These are phyloP conservation scores for Phytophthora pluvialis DNA, from an alignment of 352 stramenopile genomes.

Conservation along the genomic window DNA sequence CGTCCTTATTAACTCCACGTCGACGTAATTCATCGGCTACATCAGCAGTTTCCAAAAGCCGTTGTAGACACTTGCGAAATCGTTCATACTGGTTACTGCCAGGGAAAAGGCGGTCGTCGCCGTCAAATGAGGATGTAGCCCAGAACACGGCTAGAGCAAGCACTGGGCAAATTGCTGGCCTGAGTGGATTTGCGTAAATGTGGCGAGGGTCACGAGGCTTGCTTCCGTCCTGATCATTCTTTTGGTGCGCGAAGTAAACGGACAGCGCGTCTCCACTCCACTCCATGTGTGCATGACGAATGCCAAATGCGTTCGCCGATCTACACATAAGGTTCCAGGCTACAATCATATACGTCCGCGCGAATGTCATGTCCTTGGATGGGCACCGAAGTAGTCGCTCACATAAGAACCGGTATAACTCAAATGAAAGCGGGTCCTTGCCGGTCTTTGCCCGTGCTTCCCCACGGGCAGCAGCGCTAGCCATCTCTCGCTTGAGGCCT, in stretches of 20 bases:
- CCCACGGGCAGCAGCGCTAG: neutral
- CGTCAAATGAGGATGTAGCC: slow-evolving; percentile 13
- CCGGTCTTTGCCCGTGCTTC: slow-evolving; percentile 8
- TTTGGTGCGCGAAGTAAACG: slow-evolving; percentile 47
- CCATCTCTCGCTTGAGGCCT: slow-evolving; percentile 9
- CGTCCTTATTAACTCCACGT: slow-evolving; percentile 19
- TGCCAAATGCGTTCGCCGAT: slow-evolving; percentile 20
- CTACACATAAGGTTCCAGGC: slow-evolving; percentile 30
- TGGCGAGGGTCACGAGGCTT: slow-evolving; percentile 16
- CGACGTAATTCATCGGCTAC: slow-evolving; percentile 18
- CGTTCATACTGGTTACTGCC: slow-evolving; percentile 20
- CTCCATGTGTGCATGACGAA: slow-evolving; percentile 32
- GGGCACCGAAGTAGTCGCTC: neutral
- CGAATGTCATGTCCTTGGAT: slow-evolving; percentile 25
- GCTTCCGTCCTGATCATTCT: slow-evolving; percentile 40
- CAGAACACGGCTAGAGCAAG: slow-evolving; percentile 14
- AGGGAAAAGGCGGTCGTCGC: slow-evolving; percentile 6
- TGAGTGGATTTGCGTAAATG: slow-evolving; percentile 19
- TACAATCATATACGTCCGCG: slow-evolving; percentile 24
- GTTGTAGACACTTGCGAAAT: slow-evolving; percentile 13
- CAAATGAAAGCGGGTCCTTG: slow-evolving; percentile 26
- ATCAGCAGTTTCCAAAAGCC: slow-evolving; percentile 1
- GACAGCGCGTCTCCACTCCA: slow-evolving; percentile 36
- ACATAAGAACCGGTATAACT: slow-evolving; percentile 12
- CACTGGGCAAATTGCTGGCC: too few species aligned